Evolutionary conservation across 192 early-diverging fungal species (phyloP).

Genomic region (Piromyces finnis): DNA sequence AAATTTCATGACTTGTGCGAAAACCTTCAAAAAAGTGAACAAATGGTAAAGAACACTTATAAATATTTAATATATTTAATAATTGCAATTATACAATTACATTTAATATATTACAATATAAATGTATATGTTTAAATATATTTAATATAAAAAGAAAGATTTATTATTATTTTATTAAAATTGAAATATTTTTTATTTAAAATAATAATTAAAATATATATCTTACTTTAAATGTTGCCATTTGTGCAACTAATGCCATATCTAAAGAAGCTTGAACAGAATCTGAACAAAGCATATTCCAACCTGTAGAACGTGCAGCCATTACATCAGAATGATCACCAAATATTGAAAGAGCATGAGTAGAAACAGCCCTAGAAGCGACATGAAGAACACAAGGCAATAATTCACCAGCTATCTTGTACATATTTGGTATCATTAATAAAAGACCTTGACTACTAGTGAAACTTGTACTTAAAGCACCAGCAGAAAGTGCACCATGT

Average conservation of each 20-base stretch:
- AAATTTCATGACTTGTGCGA: neutral
- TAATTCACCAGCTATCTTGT: conserved; percentile 36
- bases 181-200: too few relatives aligned
- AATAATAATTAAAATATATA: too few relatives aligned
- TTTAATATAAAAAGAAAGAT: too few relatives aligned
- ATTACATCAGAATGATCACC: conserved; percentile 47
- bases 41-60: neutral
- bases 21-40: neutral
- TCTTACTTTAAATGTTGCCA: conserved; percentile 26
- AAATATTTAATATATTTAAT: too few relatives aligned
- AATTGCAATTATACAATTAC: too few relatives aligned
- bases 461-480: conserved; percentile 13
- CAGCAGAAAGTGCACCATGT: conserved; percentile 46
- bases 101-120: too few relatives aligned
- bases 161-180: too few relatives aligned
- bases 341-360: neutral
- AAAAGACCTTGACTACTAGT: conserved; percentile 41
- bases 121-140: too few relatives aligned
- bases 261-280: conserved; percentile 80
- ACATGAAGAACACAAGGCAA: conserved; percentile 70
- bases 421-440: conserved; percentile 72
- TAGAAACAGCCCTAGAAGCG: conserved; percentile 33
- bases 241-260: conserved; percentile 64
- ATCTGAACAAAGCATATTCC: conserved; percentile 52
- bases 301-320: conserved; percentile 61